Percentiles rank a stretch among this genome's conserved stretches.
These are phyloP conservation scores for Metarhizium album DNA, from an alignment of 2,329 filamentous ascomycete genomes.

Conservation along the genomic window DNA sequence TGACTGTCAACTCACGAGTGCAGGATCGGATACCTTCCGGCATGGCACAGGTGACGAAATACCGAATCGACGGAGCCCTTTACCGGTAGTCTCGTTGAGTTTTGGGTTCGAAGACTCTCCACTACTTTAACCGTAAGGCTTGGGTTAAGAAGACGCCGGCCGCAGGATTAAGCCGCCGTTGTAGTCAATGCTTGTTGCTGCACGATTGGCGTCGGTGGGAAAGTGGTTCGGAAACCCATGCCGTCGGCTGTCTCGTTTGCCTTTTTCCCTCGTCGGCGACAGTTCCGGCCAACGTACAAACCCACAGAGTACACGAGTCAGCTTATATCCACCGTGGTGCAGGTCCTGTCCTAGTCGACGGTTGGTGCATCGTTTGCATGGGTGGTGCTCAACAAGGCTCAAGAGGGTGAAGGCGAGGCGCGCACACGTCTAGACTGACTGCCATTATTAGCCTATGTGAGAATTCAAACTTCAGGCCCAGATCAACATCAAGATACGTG, in stretches of 20 bases:
- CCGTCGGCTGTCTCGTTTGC: neutral
- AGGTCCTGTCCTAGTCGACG: neutral
- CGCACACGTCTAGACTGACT: neutral
- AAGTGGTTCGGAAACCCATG: too few species aligned
- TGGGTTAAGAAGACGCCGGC: neutral
- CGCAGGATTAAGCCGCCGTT: neutral
- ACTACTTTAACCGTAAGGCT: neutral
- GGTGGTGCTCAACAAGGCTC: too few species aligned
- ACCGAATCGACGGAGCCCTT: neutral
- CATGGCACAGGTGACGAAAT: neutral
- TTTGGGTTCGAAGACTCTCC: neutral
- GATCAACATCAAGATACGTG: neutral
- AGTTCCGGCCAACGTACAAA: neutral
- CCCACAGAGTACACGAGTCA: neutral
- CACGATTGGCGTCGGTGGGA: neutral
- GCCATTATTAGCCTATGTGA: neutral
- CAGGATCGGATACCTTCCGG: neutral
- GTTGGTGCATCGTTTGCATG: neutral
- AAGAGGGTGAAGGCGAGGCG: neutral
- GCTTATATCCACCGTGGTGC: conserved; percentile 1
- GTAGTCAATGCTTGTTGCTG: neutral
- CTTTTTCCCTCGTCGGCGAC: neutral
- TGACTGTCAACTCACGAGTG: neutral
- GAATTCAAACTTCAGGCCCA: neutral
- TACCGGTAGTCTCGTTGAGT: neutral